phyloP scores from a whole-genome alignment of 2,329 filamentous ascomycete genomes.

The Cladosporium velox region DNA sequence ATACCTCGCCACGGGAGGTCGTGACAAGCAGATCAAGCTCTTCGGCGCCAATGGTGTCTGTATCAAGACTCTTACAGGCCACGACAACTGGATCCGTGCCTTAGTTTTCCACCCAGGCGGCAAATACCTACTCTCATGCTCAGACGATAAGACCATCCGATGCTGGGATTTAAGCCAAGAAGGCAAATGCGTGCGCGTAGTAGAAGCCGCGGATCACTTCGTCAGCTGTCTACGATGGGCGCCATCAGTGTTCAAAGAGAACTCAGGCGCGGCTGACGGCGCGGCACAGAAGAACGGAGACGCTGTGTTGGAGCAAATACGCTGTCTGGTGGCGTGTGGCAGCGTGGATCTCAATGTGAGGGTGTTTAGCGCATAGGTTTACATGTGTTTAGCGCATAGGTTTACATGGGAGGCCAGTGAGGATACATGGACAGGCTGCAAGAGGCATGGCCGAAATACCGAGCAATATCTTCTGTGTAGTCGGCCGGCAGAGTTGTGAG shows the following conservation, averaged over 20 bases:
- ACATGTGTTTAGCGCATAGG: conserved; percentile 64
- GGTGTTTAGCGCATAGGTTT: conserved; percentile 64
- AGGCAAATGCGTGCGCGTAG: conserved; percentile 81
- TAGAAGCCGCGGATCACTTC: conserved; percentile 77
- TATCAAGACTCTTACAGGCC: conserved; percentile 80
- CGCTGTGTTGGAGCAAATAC: conserved; percentile 60
- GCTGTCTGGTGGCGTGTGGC: conserved; percentile 84
- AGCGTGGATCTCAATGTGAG: conserved; percentile 79
- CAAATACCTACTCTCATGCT: conserved; percentile 81
- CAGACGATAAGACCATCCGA: conserved; percentile 87
- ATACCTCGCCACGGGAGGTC: conserved; percentile 83
- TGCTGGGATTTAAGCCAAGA: conserved; percentile 95
- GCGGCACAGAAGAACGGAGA: conserved; percentile 46
- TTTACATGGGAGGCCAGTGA: not conserved
- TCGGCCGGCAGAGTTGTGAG: not conserved
- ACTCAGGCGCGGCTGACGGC: conserved; percentile 28
- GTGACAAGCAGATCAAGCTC: conserved; percentile 87
- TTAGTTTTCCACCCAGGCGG: conserved; percentile 89
- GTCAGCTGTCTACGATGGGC: conserved; percentile 87
- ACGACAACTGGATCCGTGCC: conserved; percentile 91
- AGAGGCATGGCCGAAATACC: not conserved
- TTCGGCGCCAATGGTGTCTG: conserved; percentile 86
- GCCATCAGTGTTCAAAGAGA: conserved; percentile 69
- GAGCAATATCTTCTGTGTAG: not conserved
- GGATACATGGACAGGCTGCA: not conserved